Evolutionary conservation across 495 filamentous ascomycete genomes (phyloP), one percentile per base, ranked within the genome.

Genomic region (Aspergillus affinis): DNA sequence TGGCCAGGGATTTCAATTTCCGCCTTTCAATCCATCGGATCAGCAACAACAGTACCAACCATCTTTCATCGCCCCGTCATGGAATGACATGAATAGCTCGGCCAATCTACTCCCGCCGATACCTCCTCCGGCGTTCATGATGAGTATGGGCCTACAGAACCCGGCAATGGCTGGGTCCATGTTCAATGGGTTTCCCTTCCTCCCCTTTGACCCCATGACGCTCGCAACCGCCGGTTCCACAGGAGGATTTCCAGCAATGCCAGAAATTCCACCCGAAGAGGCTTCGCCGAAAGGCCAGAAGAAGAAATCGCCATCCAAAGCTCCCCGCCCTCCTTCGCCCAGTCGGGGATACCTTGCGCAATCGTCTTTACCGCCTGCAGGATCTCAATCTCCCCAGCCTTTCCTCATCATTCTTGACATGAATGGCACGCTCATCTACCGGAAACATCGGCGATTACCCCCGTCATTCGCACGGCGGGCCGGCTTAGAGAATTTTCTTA

Each of bases 381-480:
- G 55, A 48, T 45, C 68, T 1, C 13, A 59, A 2, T 59, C 58
- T 7, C 74, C 79, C 13, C 77, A 80, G 29, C 76, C 72, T 12
- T 74, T 96, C 0, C 84, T 98, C 2, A 72, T 98, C 19, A 83
- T 98, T 27, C 85, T 98, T 57, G 94, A 98, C 70, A 81, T 98
- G 0, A 98, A 98, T 74, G 94, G 95, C 57, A 96, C 95, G 0
- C 79, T 98, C 3, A 79, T 97, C 17, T 77, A 81, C 66, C 90
- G 94, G 13, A 86, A 85, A 10, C 71, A 73, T 30, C 74, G 77
- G 10, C 67, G 65, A 6, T 62, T 73, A 0, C 81, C 87, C 0
- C 76, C 72, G 0, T 65, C 65, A n/a, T 89, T 90, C 68, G 66
- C 79, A 3, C 69, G 77, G 49, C 86, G 94, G 4, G 88, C 88